phyloP scores from a whole-genome alignment of 73 alveolate species.

The Blepharisma stoltei region DNA sequence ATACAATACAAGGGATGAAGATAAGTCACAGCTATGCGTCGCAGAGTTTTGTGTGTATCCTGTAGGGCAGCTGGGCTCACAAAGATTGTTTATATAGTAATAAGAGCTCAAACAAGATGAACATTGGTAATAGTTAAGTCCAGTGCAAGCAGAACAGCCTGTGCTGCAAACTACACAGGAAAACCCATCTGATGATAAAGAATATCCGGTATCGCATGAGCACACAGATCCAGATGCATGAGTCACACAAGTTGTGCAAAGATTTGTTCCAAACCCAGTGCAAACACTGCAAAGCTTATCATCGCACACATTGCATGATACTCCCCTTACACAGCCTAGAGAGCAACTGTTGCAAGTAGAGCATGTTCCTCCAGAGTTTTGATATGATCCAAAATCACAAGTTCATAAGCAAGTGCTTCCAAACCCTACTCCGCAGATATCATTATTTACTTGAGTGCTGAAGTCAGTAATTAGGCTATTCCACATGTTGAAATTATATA shows the following conservation, averaged over 20 bases:
- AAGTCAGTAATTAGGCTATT: too few species aligned
- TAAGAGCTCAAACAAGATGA: too few species aligned
- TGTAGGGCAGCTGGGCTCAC: neutral
- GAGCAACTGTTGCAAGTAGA: too few species aligned
- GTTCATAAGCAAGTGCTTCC: neutral
- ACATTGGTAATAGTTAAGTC: too few species aligned
- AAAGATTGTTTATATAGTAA: too few species aligned
- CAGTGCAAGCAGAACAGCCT: too few species aligned
- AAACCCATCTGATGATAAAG: neutral
- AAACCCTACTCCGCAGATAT: neutral
- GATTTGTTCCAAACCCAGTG: neutral
- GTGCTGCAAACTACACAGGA: too few species aligned
- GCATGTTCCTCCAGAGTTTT: too few species aligned
- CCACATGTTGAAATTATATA: too few species aligned
- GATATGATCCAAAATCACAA: neutral
- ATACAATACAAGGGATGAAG: too few species aligned
- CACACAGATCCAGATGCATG: constrained; percentile 17
- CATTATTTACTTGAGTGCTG: neutral
- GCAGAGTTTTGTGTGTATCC: constrained; percentile 7
- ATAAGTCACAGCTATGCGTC: neutral
- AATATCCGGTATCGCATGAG: neutral
- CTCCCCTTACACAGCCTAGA: too few species aligned
- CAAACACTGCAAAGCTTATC: neutral
- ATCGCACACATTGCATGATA: neutral
- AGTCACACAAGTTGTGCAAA: neutral